A percentile compares a stretch with the other conserved stretches of the same genome.
Conservation (phyloP, 495 filamentous ascomycete species). For the Aspergillus heteromorphus region DNA sequence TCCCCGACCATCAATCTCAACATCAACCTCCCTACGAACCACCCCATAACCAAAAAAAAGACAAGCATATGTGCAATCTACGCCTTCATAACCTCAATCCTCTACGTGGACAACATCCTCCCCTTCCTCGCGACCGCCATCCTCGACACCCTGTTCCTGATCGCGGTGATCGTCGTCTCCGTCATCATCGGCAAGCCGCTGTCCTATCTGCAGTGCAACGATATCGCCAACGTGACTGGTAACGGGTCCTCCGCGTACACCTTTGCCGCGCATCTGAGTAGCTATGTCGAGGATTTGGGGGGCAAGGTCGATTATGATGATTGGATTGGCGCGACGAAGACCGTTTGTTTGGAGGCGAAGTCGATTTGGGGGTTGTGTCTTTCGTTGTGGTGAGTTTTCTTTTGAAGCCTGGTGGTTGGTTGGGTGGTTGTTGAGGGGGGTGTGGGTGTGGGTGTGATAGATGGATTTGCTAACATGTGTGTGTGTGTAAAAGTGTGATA, state of each 20-base stretch:
- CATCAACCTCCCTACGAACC: neutral
- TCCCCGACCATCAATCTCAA: too few relatives aligned
- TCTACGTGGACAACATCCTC: conserved; percentile 70
- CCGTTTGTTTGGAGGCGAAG: conserved; percentile 81
- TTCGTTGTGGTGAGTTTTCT: conserved; percentile 58
- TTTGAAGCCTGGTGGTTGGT: neutral
- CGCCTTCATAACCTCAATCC: conserved; percentile 64
- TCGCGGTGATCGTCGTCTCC: conserved; percentile 65
- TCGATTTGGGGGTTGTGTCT: conserved; percentile 85
- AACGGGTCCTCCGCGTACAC: conserved; percentile 37
- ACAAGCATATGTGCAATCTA: conserved; percentile 73
- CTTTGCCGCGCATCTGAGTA: conserved; percentile 39
- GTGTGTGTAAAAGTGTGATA: conserved; percentile 46
- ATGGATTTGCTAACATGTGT: conserved; percentile 4
- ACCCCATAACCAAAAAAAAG: conserved; percentile 33
- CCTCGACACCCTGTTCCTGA: conserved; percentile 62
- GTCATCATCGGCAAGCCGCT: conserved; percentile 76
- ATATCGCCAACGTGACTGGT: conserved; percentile 37
- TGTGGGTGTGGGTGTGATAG: neutral
- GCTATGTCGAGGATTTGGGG: conserved; percentile 33
- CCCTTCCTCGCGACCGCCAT: conserved; percentile 61
- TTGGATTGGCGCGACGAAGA: conserved; percentile 61
- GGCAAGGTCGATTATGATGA: conserved; percentile 47
- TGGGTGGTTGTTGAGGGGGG: neutral
- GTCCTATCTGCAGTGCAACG: conserved; percentile 67